These are phyloP conservation scores for Metschnikowia aberdeeniae DNA, from an alignment of 805 yeast genomes.

Conservation along the genomic window DNA sequence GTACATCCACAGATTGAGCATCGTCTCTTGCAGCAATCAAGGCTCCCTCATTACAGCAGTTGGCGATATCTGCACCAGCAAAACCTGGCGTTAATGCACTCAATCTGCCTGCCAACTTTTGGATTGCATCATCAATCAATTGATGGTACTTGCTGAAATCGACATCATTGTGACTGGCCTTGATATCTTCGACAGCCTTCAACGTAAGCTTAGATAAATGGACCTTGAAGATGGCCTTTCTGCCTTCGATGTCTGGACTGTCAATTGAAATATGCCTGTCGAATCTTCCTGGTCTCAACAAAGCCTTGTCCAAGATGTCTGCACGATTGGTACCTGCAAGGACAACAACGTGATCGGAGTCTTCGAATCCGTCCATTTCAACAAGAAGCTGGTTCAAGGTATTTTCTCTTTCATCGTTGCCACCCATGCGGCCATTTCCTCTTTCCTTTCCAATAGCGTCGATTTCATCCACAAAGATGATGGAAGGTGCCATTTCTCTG, in stretches of 20 bases:
- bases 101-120: slow-evolving; percentile 71
- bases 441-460: slow-evolving; percentile 98
- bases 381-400: slow-evolving; percentile 93
- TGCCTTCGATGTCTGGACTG: slow-evolving; percentile 90
- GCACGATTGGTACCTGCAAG: slow-evolving; percentile 97
- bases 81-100: slow-evolving; percentile 98
- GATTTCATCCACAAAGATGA: slow-evolving; percentile 96
- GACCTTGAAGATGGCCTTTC: slow-evolving; percentile 88
- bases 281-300: slow-evolving; percentile 95
- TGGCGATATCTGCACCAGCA: slow-evolving; percentile 97
- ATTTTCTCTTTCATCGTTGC: slow-evolving; percentile 95
- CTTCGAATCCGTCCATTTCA: slow-evolving; percentile 97
- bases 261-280: slow-evolving; percentile 91
- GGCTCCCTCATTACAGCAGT: slow-evolving; percentile 96
- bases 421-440: slow-evolving; percentile 74
- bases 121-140: slow-evolving; percentile 24
- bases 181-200: slow-evolving; percentile 32
- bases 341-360: slow-evolving; percentile 90
- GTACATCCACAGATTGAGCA: slow-evolving; percentile 62
- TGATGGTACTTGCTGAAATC: slow-evolving; percentile 40
- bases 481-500: slow-evolving; percentile 89
- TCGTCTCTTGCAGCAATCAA: slow-evolving; percentile 89
- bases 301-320: slow-evolving; percentile 88
- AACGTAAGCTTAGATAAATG: slow-evolving; percentile 73
- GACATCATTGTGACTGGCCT: slow-evolving; percentile 32